phyloP scores from a whole-genome alignment of 2,329 filamentous ascomycete species.

The Alternaria ventricosa region DNA sequence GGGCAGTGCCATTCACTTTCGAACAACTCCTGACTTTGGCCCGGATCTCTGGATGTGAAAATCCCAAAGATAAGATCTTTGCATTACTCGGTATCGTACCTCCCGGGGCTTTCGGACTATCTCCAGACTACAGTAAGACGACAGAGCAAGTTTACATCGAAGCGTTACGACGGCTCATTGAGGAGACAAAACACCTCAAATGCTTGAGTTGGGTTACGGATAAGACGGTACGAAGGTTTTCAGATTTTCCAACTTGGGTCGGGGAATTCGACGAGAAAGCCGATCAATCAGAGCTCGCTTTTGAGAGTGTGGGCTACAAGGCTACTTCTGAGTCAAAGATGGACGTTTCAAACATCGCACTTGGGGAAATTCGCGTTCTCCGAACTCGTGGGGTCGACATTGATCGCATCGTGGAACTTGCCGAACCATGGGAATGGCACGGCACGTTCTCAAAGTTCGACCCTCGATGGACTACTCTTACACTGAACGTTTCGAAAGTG shows the following conservation, averaged over 20 bases:
- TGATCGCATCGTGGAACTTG: background rate
- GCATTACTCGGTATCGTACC: background rate
- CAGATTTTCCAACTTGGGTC: background rate
- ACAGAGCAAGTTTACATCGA: background rate
- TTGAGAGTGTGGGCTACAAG: background rate
- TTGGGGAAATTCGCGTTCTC: too few relatives aligned
- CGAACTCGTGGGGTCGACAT: background rate
- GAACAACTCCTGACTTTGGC: background rate
- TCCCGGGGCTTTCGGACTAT: background rate
- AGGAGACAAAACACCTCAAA: background rate
- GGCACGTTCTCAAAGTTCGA: background rate
- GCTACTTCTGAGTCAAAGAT: background rate
- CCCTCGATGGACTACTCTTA: background rate
- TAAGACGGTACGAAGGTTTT: background rate
- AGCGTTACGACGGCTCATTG: background rate
- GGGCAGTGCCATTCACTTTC: background rate
- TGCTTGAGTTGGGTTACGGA: slow-evolving; percentile 1
- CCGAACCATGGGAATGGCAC: background rate
- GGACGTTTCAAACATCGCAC: too few relatives aligned
- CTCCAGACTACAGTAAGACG: background rate
- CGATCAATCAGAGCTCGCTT: slow-evolving; percentile 3
- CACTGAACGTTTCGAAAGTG: background rate
- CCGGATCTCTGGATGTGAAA: background rate
- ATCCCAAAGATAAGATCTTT: slow-evolving; percentile 2
- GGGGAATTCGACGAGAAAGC: slow-evolving; percentile 1